Evolutionary conservation across 805 yeast species (phyloP).

Genomic region (Saturnispora dispora): DNA sequence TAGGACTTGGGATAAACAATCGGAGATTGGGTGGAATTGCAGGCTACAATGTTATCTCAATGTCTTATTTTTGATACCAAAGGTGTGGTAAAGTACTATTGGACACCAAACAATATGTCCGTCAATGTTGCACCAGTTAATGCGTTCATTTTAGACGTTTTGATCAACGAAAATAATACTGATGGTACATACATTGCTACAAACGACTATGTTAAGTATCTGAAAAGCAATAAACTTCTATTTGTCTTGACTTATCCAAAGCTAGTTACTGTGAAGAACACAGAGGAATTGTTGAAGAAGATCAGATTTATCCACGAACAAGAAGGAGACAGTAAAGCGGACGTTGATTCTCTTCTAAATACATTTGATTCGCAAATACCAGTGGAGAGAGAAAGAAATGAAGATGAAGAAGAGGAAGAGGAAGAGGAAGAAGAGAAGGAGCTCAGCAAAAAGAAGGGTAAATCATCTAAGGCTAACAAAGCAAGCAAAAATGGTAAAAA

Average conservation of each 20-base stretch:
- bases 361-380: slow-evolving; percentile 3
- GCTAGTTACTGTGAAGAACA: slow-evolving; percentile 23
- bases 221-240: slow-evolving; percentile 20
- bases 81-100: slow-evolving; percentile 1
- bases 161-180: slow-evolving; percentile 32
- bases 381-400: slow-evolving; percentile 19
- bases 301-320: slow-evolving; percentile 19
- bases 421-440: neutral
- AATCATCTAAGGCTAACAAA: slow-evolving; percentile 12
- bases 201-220: neutral
- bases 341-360: neutral
- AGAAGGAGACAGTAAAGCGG: neutral
- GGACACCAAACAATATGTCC: neutral
- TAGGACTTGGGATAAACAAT: neutral
- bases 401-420: slow-evolving; percentile 2
- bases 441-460: slow-evolving; percentile 14
- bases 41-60: slow-evolving; percentile 2
- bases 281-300: slow-evolving; percentile 23
- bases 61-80: slow-evolving; percentile 4
- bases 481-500: slow-evolving; percentile 23
- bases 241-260: slow-evolving; percentile 37
- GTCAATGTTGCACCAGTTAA: slow-evolving; percentile 19
- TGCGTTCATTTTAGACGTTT: slow-evolving; percentile 38
- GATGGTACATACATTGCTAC: slow-evolving; percentile 15
- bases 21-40: neutral